phyloP scores from a whole-genome alignment of 192 early-diverging fungal genomes.

The Spizellomyces sp. region DNA sequence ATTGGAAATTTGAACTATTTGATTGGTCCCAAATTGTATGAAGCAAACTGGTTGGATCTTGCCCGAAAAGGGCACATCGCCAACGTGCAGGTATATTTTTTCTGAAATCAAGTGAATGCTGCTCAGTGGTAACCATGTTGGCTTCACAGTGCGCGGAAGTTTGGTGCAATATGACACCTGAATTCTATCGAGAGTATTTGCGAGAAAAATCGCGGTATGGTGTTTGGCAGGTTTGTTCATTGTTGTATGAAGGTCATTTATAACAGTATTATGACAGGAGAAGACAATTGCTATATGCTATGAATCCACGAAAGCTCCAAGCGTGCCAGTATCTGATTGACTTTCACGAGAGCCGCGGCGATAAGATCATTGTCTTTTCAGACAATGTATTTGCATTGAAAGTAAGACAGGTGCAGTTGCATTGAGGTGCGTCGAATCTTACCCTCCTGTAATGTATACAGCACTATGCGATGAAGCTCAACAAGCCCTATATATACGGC shows the following conservation, averaged over 20 bases:
- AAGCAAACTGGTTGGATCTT: constrained; percentile 99
- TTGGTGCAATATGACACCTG: constrained; percentile 97
- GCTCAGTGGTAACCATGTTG: neutral
- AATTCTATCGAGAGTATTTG: constrained; percentile 95
- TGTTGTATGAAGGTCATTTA: neutral
- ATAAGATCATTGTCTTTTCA: constrained; percentile 99
- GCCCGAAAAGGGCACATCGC: constrained; percentile 97
- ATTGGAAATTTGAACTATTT: constrained; percentile 97
- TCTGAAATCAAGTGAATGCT: neutral
- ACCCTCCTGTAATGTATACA: constrained; percentile 6
- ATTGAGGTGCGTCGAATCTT: neutral
- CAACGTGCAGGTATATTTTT: constrained; percentile 71
- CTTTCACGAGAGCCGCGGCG: constrained; percentile 88
- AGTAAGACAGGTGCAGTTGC: constrained; percentile 33
- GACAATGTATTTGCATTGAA: constrained; percentile 96
- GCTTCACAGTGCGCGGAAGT: constrained; percentile 85
- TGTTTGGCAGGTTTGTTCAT: neutral
- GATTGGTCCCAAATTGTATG: constrained; percentile 98
- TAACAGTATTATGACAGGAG: constrained; percentile 53
- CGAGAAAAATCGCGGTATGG: constrained; percentile 56
- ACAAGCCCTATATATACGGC: constrained; percentile 89
- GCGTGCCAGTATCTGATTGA: constrained; percentile 95
- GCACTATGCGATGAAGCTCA: constrained; percentile 82
- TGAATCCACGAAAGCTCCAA: constrained; percentile 99
- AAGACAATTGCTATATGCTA: constrained; percentile 81